Percentiles rank a stretch among this genome's conserved stretches.
phyloP scores from a whole-genome alignment of 805 yeast species.

The Metschnikowia kofuensis region DNA sequence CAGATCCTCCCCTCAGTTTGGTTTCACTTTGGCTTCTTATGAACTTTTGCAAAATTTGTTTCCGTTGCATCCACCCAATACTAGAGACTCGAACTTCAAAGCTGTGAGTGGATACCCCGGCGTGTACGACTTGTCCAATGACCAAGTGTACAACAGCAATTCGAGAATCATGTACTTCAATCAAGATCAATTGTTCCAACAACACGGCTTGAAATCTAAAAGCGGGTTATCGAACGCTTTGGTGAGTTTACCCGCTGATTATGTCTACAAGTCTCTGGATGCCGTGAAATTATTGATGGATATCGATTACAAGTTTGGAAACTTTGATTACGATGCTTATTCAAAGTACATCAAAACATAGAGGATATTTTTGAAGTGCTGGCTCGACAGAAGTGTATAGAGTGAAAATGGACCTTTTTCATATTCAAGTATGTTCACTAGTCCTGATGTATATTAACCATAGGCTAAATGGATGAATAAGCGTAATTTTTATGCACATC shows the following conservation, averaged over 20 bases:
- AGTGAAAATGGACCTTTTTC: too few species aligned
- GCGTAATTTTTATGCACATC: too few species aligned
- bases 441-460: too few species aligned
- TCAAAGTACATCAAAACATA: constrained; percentile 29
- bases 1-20: constrained; percentile 96
- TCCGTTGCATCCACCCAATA: constrained; percentile 60
- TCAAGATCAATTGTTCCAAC: constrained; percentile 33
- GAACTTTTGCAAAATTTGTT: constrained; percentile 79
- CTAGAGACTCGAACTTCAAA: constrained; percentile 42
- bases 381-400: not conserved
- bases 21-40: constrained; percentile 96
- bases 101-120: constrained; percentile 46
- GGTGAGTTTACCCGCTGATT: constrained; percentile 41
- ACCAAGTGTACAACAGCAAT: constrained; percentile 35
- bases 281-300: constrained; percentile 60
- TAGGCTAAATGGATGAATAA: too few species aligned
- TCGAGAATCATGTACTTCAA: constrained; percentile 37
- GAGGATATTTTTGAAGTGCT: not conserved
- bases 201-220: constrained; percentile 26
- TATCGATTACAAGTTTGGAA: constrained; percentile 58
- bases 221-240: constrained; percentile 35
- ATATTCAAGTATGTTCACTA: too few species aligned
- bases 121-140: constrained; percentile 41
- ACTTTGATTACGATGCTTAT: constrained; percentile 51
- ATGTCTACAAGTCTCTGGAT: constrained; percentile 57